phyloP scores from a whole-genome alignment of 2,329 filamentous ascomycete genomes.

The Aspergillus spinulosporus region DNA sequence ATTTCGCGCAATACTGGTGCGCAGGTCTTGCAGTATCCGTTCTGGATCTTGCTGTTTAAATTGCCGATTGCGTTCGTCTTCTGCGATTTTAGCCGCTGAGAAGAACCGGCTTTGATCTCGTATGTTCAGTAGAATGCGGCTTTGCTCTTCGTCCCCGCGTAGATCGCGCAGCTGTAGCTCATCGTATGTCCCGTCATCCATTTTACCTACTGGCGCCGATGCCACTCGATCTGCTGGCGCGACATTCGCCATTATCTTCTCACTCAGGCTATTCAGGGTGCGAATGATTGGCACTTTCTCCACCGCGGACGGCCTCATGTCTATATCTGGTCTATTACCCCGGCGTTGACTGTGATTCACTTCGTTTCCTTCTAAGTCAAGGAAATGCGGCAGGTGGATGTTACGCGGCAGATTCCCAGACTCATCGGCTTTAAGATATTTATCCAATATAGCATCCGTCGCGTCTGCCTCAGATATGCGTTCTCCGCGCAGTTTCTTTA shows the following conservation, averaged over 20 bases:
- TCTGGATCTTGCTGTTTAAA: constrained; percentile 70
- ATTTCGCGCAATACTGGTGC: constrained; percentile 56
- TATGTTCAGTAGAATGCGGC: constrained; percentile 80
- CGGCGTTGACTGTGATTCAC: constrained; percentile 85
- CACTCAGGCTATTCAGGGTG: constrained; percentile 84
- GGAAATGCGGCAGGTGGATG: constrained; percentile 77
- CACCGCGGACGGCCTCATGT: constrained; percentile 75
- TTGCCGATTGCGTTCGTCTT: constrained; percentile 51
- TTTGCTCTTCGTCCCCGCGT: constrained; percentile 69
- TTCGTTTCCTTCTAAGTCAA: constrained; percentile 92
- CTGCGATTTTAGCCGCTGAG: constrained; percentile 54
- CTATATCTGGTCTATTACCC: constrained; percentile 84
- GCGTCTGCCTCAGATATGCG: constrained; percentile 76
- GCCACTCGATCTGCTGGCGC: constrained; percentile 72
- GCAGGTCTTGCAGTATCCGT: constrained; percentile 66
- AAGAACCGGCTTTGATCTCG: constrained; percentile 86
- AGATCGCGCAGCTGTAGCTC: constrained; percentile 79
- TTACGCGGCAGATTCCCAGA: constrained; percentile 50
- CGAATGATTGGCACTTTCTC: constrained; percentile 85
- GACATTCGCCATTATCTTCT: constrained; percentile 89
- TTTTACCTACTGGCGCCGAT: constrained; percentile 60
- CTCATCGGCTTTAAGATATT: constrained; percentile 76
- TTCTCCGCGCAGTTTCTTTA: constrained; percentile 89
- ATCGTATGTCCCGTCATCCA: constrained; percentile 72
- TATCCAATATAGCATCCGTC: constrained; percentile 77